These are phyloP conservation scores for Rubroshorea leprosula DNA, from an alignment of 345 rosid genomes.

Conservation along the genomic window DNA sequence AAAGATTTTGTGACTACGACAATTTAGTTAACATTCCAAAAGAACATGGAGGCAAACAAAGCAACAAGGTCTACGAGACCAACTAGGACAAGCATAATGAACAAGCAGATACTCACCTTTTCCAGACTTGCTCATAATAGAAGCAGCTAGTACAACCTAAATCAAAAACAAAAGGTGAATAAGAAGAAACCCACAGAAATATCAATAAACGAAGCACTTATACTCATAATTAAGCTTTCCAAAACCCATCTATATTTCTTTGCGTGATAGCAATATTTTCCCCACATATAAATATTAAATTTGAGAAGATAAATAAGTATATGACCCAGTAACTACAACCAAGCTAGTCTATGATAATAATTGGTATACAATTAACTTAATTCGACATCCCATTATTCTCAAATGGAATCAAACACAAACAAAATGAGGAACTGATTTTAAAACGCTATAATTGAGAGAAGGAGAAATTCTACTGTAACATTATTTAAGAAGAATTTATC, in stretches of 20 bases:
- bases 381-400: neutral
- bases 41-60: neutral
- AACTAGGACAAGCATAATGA: neutral
- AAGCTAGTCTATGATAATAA: neutral
- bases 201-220: neutral
- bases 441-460: neutral
- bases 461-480: no score
- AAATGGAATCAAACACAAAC: neutral
- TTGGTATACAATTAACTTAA: no score
- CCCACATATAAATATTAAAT: no score
- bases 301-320: no score
- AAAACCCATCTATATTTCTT: neutral
- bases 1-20: no score
- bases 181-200: slow-evolving; percentile 2
- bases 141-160: slow-evolving; percentile 92
- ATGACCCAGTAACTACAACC: no score
- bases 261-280: neutral
- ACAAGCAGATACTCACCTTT: slow-evolving; percentile 56
- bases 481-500: no score
- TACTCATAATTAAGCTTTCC: neutral
- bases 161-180: slow-evolving; percentile 14
- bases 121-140: slow-evolving; percentile 79
- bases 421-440: neutral
- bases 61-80: no score
- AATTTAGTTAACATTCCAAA: no score